phyloP scores from a whole-genome alignment of 352 stramenopile species.

The Pelagophyceae sp. region DNA sequence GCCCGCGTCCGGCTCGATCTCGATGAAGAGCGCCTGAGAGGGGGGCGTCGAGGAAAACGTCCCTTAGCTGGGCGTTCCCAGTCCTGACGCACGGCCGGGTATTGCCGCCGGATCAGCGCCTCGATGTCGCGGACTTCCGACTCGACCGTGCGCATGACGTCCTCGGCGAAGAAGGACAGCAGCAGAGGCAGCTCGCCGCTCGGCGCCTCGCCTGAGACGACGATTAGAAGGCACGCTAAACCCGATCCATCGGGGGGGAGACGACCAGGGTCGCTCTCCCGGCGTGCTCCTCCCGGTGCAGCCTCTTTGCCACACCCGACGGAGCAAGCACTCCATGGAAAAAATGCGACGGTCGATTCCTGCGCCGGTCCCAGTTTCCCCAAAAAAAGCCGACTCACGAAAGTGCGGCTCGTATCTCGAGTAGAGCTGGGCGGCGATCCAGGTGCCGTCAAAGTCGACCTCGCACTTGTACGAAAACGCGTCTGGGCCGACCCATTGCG shows the following conservation, averaged over 20 bases:
- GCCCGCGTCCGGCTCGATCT: constrained; percentile 79
- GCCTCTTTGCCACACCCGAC: constrained; percentile 82
- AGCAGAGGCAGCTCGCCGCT: constrained; percentile 78
- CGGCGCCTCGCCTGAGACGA: too few species aligned
- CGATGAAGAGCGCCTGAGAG: constrained; percentile 88
- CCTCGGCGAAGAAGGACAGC: constrained; percentile 85
- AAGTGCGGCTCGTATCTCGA: constrained; percentile 46
- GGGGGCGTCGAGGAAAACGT: too few species aligned
- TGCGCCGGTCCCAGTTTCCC: constrained; percentile 36
- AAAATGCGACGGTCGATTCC: neutral
- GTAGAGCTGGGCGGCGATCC: constrained; percentile 80
- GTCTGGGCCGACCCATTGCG: constrained; percentile 90
- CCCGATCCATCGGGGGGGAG: too few species aligned
- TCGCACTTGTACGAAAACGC: constrained; percentile 98
- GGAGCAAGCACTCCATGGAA: neutral
- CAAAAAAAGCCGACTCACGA: too few species aligned
- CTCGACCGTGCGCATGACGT: constrained; percentile 89
- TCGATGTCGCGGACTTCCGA: constrained; percentile 91
- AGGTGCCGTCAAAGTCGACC: constrained; percentile 97
- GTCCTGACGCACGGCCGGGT: too few species aligned
- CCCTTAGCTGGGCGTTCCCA: too few species aligned
- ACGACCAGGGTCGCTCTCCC: too few species aligned
- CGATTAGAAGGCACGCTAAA: too few species aligned
- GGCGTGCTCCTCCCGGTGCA: constrained; percentile 56
- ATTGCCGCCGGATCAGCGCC: constrained; percentile 71